Evolutionary conservation across 495 filamentous ascomycete genomes (phyloP), one percentile per base, ranked within the genome.

Genomic region (Aspergillus nanangensis): DNA sequence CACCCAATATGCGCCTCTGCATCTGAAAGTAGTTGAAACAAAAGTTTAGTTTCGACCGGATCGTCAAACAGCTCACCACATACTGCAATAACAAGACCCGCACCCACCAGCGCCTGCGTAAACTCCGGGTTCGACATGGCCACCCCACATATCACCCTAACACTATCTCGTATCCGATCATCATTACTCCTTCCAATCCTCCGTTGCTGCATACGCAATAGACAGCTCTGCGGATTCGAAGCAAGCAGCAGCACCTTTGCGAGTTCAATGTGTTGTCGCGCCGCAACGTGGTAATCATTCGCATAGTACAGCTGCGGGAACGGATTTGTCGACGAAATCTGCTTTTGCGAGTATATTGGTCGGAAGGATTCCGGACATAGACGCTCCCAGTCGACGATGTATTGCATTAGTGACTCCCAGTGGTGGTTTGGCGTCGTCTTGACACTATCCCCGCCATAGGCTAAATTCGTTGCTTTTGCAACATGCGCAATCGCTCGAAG

Each of bases 261-360:
- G 18, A 43, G 41, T 18, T 43, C 41, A 3, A 33, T 25, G 23
- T 43, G 34, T 17, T 31, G 13, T 5, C 41, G 24, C 10, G 41
- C 41, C 4, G 41, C 41, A 33, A 43, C 27, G 13, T 43, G 41
- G 27, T 27, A 43, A 21, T 43, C 41, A 33, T 33, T 43, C 8
- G 15, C 18, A 20, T 32, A 34, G 14, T 13, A 33, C 0, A 43
- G 11, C 24, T 33, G 18, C 8, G 41, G 41, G 15, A 43, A 33
- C 5, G 14, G 9, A 33, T 10, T 32, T 7, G 41, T 22, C 8
- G 25, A 4, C 8, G 24, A 17, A 19, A 10, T 2, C 8, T 19
- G 15, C 11, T 5, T 1, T 13, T 33, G 15, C 8, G 2, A 3
- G 18, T 20, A 43, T 8, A 43, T 43, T 1, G 41, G 25, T 8